These are phyloP conservation scores for Rhazya stricta DNA, from an alignment of 257 asterid species.

Conservation along the genomic window DNA sequence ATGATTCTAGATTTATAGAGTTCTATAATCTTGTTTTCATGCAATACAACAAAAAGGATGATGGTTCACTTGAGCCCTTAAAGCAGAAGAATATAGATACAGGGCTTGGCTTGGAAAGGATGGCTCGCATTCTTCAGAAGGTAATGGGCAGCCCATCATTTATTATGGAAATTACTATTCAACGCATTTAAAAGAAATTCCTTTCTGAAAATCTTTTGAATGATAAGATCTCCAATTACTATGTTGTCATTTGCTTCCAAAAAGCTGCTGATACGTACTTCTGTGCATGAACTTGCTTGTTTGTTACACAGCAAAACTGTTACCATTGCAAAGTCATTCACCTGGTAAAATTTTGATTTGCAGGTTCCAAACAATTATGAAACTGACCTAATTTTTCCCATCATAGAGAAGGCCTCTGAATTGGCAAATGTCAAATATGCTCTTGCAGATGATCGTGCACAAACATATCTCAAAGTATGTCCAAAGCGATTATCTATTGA, in stretches of 20 bases:
- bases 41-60: conserved; percentile 87
- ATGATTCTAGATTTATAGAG: conserved; percentile 93
- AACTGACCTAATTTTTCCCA: conserved; percentile 83
- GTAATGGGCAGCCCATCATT: conserved; percentile 24
- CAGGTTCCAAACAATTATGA: conserved; percentile 96
- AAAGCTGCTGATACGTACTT: not conserved
- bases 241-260: not conserved
- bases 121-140: conserved; percentile 93
- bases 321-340: not conserved
- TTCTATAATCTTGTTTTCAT: conserved; percentile 94
- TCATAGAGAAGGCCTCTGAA: conserved; percentile 75
- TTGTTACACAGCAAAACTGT: not conserved
- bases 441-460: conserved; percentile 56
- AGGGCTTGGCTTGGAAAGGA: conserved; percentile 94
- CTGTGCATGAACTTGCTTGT: not conserved
- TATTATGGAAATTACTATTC: not conserved
- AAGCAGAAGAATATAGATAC: conserved; percentile 94
- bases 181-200: not conserved
- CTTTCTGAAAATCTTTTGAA: not conserved
- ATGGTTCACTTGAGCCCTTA: conserved; percentile 94
- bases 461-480: conserved; percentile 70
- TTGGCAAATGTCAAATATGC: conserved; percentile 65
- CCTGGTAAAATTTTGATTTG: conserved; percentile 17
- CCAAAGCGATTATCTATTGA: not conserved
- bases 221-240: not conserved